Conservation (phyloP, 768 basidiomycete genomes). For the Suillus decipiens region DNA sequence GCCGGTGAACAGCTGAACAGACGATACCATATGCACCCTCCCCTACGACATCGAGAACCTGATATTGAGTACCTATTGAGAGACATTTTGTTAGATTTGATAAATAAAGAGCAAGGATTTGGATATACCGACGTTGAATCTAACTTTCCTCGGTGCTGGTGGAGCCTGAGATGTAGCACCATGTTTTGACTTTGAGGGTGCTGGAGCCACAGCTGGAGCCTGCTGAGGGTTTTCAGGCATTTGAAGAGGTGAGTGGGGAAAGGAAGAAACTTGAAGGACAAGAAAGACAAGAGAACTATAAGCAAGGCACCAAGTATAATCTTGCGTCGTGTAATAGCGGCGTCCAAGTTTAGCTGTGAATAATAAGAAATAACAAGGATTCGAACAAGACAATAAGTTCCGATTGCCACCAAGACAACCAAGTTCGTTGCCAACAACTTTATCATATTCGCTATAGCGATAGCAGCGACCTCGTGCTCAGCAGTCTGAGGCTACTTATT, state of each 20-base stretch:
- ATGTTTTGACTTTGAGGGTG: slow-evolving; percentile 44
- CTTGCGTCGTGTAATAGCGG: neutral
- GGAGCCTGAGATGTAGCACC: slow-evolving; percentile 44
- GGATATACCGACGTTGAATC: slow-evolving; percentile 78
- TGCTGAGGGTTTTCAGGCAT: slow-evolving; percentile 31
- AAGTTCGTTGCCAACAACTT: slow-evolving; percentile 7
- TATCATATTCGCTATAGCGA: slow-evolving; percentile 3
- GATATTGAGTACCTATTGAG: slow-evolving; percentile 69
- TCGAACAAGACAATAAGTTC: neutral
- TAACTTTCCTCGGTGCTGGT: slow-evolving; percentile 76
- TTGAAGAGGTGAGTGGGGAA: neutral
- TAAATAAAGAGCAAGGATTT: neutral
- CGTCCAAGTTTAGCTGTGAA: neutral
- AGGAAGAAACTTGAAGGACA: slow-evolving; percentile 1
- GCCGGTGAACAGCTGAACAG: slow-evolving; percentile 86
- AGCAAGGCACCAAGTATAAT: slow-evolving; percentile 5
- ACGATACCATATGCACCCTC: slow-evolving; percentile 96
- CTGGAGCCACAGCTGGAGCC: slow-evolving; percentile 18
- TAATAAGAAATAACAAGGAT: neutral
- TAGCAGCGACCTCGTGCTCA: neutral
- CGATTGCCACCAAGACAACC: slow-evolving; percentile 9
- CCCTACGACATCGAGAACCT: slow-evolving; percentile 84
- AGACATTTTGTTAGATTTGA: neutral
- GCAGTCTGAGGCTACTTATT: too few species aligned
- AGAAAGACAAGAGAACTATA: slow-evolving; percentile 8